A percentile compares a stretch with the other conserved stretches of the same genome.
Conservation (phyloP, 306 rosid genomes). For the Rosa lucieae region DNA sequence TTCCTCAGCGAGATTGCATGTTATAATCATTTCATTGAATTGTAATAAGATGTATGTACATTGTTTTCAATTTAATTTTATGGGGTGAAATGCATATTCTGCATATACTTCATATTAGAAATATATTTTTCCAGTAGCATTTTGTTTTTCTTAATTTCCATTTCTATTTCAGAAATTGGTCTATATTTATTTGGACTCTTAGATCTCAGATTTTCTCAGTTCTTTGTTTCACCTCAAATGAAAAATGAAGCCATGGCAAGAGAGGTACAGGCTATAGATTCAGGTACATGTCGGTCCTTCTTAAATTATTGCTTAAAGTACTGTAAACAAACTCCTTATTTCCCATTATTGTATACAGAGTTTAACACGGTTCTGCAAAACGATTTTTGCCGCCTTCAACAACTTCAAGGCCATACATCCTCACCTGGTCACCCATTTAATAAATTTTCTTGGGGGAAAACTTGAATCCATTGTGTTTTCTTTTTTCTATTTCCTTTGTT, state of each 20-base stretch:
- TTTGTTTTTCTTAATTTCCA: not conserved
- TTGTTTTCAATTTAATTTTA: no score
- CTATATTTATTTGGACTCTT: conserved; percentile 21
- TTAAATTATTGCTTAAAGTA: conserved; percentile 16
- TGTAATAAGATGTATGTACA: not conserved
- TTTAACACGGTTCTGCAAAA: conserved; percentile 82
- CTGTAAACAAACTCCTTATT: conserved; percentile 37
- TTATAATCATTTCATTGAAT: not conserved
- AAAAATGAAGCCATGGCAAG: conserved; percentile 91
- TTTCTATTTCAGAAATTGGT: not conserved
- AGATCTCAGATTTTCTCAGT: conserved; percentile 75
- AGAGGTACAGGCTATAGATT: conserved; percentile 94
- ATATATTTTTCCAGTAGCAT: not conserved
- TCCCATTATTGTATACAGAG: conserved; percentile 53
- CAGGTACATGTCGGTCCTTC: conserved; percentile 54
- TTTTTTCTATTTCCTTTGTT: not conserved
- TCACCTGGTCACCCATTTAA: conserved; percentile 73
- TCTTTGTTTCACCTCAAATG: conserved; percentile 91
- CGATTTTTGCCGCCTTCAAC: conserved; percentile 81
- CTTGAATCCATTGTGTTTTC: conserved; percentile 22
- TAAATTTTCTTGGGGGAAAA: conserved; percentile 78
- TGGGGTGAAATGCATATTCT: not conserved
- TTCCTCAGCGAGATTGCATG: not conserved
- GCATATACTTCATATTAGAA: not conserved
- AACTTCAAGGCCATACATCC: conserved; percentile 73